phyloP scores from a whole-genome alignment of 306 rosid species.

The Gleditsia sinensis region DNA sequence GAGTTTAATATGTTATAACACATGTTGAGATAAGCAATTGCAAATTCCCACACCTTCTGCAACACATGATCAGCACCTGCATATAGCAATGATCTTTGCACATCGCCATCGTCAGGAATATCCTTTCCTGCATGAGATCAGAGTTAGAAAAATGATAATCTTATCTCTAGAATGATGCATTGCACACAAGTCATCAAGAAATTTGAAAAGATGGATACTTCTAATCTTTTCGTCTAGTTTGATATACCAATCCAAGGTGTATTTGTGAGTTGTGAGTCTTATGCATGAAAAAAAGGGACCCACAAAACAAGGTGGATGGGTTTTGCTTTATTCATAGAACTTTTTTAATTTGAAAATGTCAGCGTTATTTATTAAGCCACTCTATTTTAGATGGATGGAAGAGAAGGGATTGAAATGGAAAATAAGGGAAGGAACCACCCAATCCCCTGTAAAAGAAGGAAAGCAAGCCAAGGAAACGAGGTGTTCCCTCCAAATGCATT shows the following conservation, averaged over 20 bases:
- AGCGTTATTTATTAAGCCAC: background rate
- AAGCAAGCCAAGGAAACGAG: background rate
- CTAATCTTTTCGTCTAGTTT: background rate
- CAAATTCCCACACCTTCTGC: constrained; percentile 62
- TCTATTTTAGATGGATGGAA: background rate
- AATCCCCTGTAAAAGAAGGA: background rate
- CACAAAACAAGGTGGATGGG: background rate
- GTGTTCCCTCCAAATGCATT: background rate
- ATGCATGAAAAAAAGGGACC: background rate
- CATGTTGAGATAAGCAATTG: background rate
- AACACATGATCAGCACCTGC: constrained; percentile 79
- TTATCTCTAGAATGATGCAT: background rate
- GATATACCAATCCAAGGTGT: background rate
- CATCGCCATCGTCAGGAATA: constrained; percentile 64
- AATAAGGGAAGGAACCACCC: constrained; percentile 8
- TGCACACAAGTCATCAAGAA: background rate
- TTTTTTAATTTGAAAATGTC: background rate
- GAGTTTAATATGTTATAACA: background rate
- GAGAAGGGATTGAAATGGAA: background rate
- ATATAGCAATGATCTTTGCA: constrained; percentile 63
- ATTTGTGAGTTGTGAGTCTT: background rate
- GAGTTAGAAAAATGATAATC: constrained; percentile 17
- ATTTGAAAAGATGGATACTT: background rate
- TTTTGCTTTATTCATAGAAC: constrained; percentile 5
- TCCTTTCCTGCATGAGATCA: constrained; percentile 63